Evolutionary conservation across 108 stramenopile species (phyloP), one percentile per base, ranked within the genome.

Genomic region (Skeletonema grethae): DNA sequence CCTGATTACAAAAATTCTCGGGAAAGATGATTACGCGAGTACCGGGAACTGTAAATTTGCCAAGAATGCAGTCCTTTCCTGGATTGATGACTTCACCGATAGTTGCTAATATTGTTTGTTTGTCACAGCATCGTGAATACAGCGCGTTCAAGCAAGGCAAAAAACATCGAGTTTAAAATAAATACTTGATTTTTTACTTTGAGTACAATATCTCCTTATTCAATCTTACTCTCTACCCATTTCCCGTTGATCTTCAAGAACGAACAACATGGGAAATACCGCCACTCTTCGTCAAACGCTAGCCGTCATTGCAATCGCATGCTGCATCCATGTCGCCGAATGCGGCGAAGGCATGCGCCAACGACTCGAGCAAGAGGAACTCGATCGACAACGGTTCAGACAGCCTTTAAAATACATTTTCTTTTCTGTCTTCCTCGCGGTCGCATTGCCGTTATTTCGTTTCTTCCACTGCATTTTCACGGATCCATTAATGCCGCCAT

Each of bases 391-490:
- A 0, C 55, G 67, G 1, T 67, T 53, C 67, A 10, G 60, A 7
- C 69, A 67, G 16, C 64, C 67, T 68, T 79, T 10, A 16, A 15
- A 3, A 55, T 61, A n/a, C 30, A 63, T 70, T 0, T 20, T 46
- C 7, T n/a, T 39, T 0, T 60, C 66, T 0, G 5, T 79, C 0
- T 63, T 79, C 15, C 15, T 79, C 32, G 65, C 78, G 7, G 38
- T 79, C 7, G 61, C 71, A n/a, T 61, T 66, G 10, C 36, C 56
- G 22, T n/a, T 79, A 2, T 28, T 62, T 56, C 65, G 70, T 34
- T 79, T 79, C 30, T 2, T 68, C 38, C 67, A 79, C 46, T 71
- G 36, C 41, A 4, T 79, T 9, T 53, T 45, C 22, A 72, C 70
- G 1, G 78, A 79, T 46, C 70, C 78, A 8, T 41, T 65, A 1